Evolutionary conservation across 2,329 filamentous ascomycete species (phyloP).

Genomic region (Hawksworthiomyces lignivorus): DNA sequence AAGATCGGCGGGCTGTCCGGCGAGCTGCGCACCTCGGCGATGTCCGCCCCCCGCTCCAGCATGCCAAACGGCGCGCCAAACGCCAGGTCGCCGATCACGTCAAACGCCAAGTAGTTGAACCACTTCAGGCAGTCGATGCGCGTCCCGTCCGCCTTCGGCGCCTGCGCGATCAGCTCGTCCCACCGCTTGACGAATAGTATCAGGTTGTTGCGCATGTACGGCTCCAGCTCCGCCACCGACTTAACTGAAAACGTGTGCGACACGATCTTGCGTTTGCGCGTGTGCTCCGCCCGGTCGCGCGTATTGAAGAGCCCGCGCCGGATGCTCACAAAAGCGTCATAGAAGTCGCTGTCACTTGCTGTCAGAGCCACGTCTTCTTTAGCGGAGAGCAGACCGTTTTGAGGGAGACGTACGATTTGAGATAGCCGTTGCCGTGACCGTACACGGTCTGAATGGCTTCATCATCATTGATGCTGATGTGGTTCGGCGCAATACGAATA

Average conservation of each 20-base stretch:
- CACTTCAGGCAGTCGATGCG: conserved; percentile 68
- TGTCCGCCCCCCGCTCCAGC: conserved; percentile 67
- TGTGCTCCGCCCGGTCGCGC: conserved; percentile 71
- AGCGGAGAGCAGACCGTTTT: conserved; percentile 15
- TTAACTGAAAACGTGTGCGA: conserved; percentile 82
- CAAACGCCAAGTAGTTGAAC: conserved; percentile 62
- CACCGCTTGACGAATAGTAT: conserved; percentile 66
- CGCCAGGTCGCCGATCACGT: conserved; percentile 50
- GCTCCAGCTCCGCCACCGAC: conserved; percentile 75
- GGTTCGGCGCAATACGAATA: conserved; percentile 75
- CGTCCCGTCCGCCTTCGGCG: conserved; percentile 43
- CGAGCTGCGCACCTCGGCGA: conserved; percentile 62
- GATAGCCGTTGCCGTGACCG: conserved; percentile 68
- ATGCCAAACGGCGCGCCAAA: conserved; percentile 78
- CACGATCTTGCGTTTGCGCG: conserved; percentile 81
- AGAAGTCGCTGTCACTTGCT: conserved; percentile 59
- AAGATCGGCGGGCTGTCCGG: conserved; percentile 57
- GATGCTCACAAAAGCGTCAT: conserved; percentile 87
- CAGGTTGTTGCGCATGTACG: conserved; percentile 77
- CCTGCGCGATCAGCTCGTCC: conserved; percentile 49
- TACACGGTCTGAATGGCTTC: conserved; percentile 71
- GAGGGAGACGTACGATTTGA: too few relatives aligned
- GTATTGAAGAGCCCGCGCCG: conserved; percentile 84
- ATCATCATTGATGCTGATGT: conserved; percentile 74
- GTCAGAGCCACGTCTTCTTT: not conserved